Base-by-base conservation (phyloP, 768 basidiomycete species). In the Pulveroboletus ravenelii region DNA sequence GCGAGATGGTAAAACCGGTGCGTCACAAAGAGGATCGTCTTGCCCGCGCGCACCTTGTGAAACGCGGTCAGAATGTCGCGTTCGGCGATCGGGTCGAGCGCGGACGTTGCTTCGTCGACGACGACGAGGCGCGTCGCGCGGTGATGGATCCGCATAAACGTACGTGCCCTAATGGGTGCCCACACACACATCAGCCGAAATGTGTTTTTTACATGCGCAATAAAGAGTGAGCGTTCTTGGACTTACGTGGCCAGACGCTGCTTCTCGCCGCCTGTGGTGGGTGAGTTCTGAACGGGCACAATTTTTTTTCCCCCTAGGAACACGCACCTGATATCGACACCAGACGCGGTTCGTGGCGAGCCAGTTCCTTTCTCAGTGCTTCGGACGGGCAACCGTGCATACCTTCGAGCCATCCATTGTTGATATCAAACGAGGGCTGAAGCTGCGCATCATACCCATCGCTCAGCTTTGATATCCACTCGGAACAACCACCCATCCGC, bases 91-190 rank as follows among this genome's bases (percentile, higher is more conserved):
- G 84, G 74, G 46, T 84, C 83, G 36, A 83, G 55, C 3, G 78
- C 74, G 0, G 80, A 79, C 35, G 73, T 81, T 0, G 82, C 80
- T 58, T 84, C 82, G 52, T 85, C 83, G 3, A 78, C 72, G 3
- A 78, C 72, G 15, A 82, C 65, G 10, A 83, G 73, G 27, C 70
- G 73, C 23, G 75, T 69, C 3, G 73, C 52, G 44, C 27, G 65
- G 20, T 60, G 35, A 15, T 57, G 39, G 1, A 65, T 42, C 34
- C 74, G 63, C 72, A 76, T 75, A 50, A 77, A 78, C 8, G 70
- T 70, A 8, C 77, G 76, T 13, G 77, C 73, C n/a, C n/a, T n/a
- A n/a, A n/a, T n/a, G n/a, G n/a, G n/a, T n/a, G n/a, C n/a, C n/a
- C n/a, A n/a, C n/a, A n/a, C n/a, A n/a, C n/a, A n/a, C n/a, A n/a